Evolutionary conservation across 805 yeast genomes (phyloP), one percentile per base, ranked within the genome.

Genomic region (Cyberlindnera mrakii): DNA sequence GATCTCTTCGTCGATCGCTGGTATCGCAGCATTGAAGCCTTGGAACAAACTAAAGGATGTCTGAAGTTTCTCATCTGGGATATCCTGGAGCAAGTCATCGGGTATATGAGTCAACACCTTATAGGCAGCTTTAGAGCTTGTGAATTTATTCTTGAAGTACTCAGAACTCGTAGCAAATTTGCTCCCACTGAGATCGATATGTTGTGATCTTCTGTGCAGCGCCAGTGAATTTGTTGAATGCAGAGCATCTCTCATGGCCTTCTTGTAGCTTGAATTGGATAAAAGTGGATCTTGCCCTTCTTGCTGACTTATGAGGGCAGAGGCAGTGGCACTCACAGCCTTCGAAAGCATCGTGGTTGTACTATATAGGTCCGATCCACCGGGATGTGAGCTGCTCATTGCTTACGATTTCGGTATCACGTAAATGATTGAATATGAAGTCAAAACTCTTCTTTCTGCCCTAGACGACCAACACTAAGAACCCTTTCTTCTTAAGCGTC

Each of bases 11-110:
- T 74, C 66, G n/a, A 74, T 62, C 15, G 74, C 74, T 1, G 79
- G 78, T 30, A 72, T 57, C 1, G 76, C 66, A 4, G 87, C 85
- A 52, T 71, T 70, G 55, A 84, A 81, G 1, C 90, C 89, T 59
- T 83, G 90, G 53, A 74, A 81, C 18, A 84, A 61, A 3, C 88
- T 77, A 49, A 75, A 77, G 9, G 58, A 73, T 6, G 60, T 53
- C 13, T 54, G 73, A 5, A 57, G 51, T 15, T 55, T 56, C 35
- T 47, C 58, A 6, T 44, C 45, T 8, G 86, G 85, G 15, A 81
- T 61, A 40, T 80, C 78, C 7, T 63, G 57, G 30, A 85, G 64
- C 48, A 83, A 53, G 30, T 80, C 85, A 50, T 80, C 85, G 15
- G 85, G 74, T n/a, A 83, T 66, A 40, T 71, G 64, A 27, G 75